These are phyloP conservation scores for Hortaea sp. DNA, from an alignment of 2,329 filamentous ascomycete species.

Conservation along the genomic window DNA sequence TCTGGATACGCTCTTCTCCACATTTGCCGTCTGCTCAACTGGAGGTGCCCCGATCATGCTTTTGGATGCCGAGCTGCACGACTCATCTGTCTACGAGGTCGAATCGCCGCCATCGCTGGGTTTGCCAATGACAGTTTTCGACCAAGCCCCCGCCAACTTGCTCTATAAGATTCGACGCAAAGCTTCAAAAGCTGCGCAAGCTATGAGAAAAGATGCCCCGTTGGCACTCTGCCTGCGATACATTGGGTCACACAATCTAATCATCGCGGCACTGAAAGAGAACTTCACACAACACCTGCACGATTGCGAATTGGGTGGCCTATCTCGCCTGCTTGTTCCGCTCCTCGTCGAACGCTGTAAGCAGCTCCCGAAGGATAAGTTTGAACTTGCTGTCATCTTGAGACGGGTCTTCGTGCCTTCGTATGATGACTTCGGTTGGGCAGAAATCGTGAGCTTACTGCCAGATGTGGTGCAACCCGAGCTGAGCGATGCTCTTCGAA, in stretches of 20 bases:
- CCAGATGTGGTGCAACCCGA: slow-evolving; percentile 33
- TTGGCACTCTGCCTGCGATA: slow-evolving; percentile 66
- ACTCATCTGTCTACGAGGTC: slow-evolving; percentile 59
- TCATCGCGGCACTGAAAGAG: slow-evolving; percentile 40
- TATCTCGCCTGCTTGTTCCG: slow-evolving; percentile 43
- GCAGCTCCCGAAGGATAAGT: slow-evolving; percentile 36
- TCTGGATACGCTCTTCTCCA: slow-evolving; percentile 67
- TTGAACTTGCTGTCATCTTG: slow-evolving; percentile 46
- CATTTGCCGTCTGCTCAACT: slow-evolving; percentile 81
- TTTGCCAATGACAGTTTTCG: slow-evolving; percentile 54
- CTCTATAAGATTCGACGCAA: slow-evolving; percentile 67
- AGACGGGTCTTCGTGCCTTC: slow-evolving; percentile 42
- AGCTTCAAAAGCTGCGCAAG: slow-evolving; percentile 12
- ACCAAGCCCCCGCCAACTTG: slow-evolving; percentile 69
- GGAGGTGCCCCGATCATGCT: slow-evolving; percentile 65
- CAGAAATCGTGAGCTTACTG: slow-evolving; percentile 41
- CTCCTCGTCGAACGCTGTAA: slow-evolving; percentile 39
- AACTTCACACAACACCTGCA: slow-evolving; percentile 39
- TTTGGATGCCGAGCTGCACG: slow-evolving; percentile 58
- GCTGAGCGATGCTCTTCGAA: slow-evolving; percentile 41
- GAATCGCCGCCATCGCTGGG: slow-evolving; percentile 41
- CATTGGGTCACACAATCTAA: slow-evolving; percentile 64
- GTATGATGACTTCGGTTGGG: slow-evolving; percentile 46
- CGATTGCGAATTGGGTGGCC: slow-evolving; percentile 35
- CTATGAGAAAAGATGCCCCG: slow-evolving; percentile 26